Conservation (phyloP, 768 basidiomycete species). For the Xanthoconium stramineum region DNA sequence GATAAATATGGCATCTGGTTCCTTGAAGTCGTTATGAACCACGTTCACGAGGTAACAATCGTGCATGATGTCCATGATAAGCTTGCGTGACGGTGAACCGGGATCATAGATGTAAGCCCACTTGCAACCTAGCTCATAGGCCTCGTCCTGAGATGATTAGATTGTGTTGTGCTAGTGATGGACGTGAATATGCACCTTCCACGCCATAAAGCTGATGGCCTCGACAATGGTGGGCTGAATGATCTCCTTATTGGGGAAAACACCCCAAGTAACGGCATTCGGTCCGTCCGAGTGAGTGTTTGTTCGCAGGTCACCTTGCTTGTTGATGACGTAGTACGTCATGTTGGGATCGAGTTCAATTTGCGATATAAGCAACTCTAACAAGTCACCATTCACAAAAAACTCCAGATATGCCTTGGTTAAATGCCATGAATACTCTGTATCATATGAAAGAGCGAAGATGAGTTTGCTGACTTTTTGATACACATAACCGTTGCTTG, state of each 20-base stretch:
- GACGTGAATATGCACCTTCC: conserved; percentile 62
- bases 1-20: conserved; percentile 77
- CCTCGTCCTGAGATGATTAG: conserved; percentile 67
- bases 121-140: conserved; percentile 86
- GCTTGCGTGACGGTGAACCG: conserved; percentile 66
- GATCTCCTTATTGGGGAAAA: conserved; percentile 96
- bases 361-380: conserved; percentile 67
- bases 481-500: conserved; percentile 89
- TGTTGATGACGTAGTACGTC: conserved; percentile 98
- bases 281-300: conserved; percentile 95
- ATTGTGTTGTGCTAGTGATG: background rate
- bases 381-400: conserved; percentile 76
- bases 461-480: conserved; percentile 64
- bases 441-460: background rate
- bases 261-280: conserved; percentile 98
- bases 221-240: conserved; percentile 96
- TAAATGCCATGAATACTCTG: background rate
- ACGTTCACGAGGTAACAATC: conserved; percentile 87
- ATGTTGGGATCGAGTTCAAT: conserved; percentile 86
- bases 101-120: conserved; percentile 88
- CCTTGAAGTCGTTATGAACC: conserved; percentile 94
- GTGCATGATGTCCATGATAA: conserved; percentile 79
- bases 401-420: conserved; percentile 91
- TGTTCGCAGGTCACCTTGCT: conserved; percentile 88
- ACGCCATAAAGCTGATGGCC: conserved; percentile 97